These are phyloP conservation scores for Aspergillus luchuensis DNA, from an alignment of 2,329 filamentous ascomycete genomes.

Conservation along the genomic window DNA sequence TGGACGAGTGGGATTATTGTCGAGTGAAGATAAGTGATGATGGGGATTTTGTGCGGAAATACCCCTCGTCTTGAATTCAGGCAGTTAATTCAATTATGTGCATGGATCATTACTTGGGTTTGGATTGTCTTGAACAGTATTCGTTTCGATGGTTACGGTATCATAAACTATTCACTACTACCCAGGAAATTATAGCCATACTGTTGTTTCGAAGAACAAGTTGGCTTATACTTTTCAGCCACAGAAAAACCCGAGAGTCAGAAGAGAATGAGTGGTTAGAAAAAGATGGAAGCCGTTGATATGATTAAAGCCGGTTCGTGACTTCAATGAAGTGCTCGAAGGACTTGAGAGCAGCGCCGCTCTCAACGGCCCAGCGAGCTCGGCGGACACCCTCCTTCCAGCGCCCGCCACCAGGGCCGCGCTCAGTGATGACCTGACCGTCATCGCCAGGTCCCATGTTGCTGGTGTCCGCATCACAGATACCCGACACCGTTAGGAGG, in stretches of 20 bases:
- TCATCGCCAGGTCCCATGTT: slow-evolving; percentile 79
- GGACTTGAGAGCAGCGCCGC: slow-evolving; percentile 80
- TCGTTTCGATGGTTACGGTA: neutral
- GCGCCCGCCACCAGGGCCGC: slow-evolving; percentile 79
- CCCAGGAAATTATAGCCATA: slow-evolving; percentile 2
- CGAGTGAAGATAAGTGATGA: neutral
- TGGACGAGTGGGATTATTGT: neutral
- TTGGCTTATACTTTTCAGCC: neutral
- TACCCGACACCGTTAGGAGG: slow-evolving; percentile 78
- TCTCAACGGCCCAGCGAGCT: slow-evolving; percentile 84
- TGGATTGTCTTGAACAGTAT: neutral
- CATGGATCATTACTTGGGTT: neutral
- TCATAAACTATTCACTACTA: slow-evolving; percentile 10
- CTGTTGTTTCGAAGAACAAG: neutral
- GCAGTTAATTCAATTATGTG: neutral
- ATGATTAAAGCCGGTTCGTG: slow-evolving; percentile 59
- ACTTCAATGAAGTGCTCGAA: slow-evolving; percentile 83
- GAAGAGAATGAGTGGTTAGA: slow-evolving; percentile 2
- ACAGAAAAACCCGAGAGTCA: slow-evolving; percentile 1
- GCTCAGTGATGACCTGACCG: slow-evolving; percentile 75
- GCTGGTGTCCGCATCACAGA: slow-evolving; percentile 81
- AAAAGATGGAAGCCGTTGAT: neutral
- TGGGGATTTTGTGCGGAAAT: neutral
- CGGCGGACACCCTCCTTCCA: slow-evolving; percentile 95
- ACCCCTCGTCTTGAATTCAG: neutral